Evolutionary conservation across 1,284 basidiomycete species (phyloP), one percentile per base, ranked within the genome.

Genomic region (Psilocybe mexicana): DNA sequence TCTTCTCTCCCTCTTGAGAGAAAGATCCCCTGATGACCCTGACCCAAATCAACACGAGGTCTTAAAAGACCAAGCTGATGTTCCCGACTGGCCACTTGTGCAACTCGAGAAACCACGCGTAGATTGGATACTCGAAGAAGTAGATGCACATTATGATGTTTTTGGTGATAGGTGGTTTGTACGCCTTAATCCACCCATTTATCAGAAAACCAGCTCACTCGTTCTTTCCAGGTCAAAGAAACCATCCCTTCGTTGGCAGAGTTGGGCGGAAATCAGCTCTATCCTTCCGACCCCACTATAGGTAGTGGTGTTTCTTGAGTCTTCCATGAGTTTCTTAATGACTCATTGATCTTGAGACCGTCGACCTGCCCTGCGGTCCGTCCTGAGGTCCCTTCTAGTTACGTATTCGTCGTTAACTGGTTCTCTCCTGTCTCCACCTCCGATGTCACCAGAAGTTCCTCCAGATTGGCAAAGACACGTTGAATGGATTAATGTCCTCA

Each of bases 91-190:
- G 87, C 78, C 86, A 12, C 74, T 92, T 33, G 72, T 70, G 4
- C 83, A 86, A 59, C 78, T 92, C n/a, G 88, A 91, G 69, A 90
- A 87, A 71, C 90, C 90, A 54, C 80, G 88, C 48, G 85, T 88
- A 14, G 90, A 92, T 68, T 92, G 90, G 90, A 90, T 92, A 55
- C 74, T 88, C 1, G 89, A 92, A 52, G 85, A 86, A 61, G 83
- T 82, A 50, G 82, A 85, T 44, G 84, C 87, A 0, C 76, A 84
- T 61, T 92, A 90, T 65, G 81, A 81, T 56, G 87, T 87, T 18
- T 92, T 87, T 69, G 90, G 88, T n/a, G 89, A 92, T 69, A 80
- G 79, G 65, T 92, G 90, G 90, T 85, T 85, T 86, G 89, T 92
- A 63, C 66, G 64, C 56, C 55, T 6, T 33, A 30, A 57, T 52